Evolutionary conservation across 805 yeast species (phyloP), one percentile per base, ranked within the genome.

Genomic region (Candida maesae): DNA sequence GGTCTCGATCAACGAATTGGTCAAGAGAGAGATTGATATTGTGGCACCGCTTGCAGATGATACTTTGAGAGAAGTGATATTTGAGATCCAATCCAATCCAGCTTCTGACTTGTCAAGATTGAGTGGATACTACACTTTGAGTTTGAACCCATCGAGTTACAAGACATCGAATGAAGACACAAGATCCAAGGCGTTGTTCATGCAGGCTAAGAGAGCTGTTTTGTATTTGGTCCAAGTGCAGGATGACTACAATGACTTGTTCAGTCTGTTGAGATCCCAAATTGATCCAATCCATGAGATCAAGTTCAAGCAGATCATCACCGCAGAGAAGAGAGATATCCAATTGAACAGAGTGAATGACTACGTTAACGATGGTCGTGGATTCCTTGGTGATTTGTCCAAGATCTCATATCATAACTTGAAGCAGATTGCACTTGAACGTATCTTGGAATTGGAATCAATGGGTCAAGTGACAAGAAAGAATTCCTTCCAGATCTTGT

Each of bases 201-300:
- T 87, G 39, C 89, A 87, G 55, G 88, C 84, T 1, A 91, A 91
- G 59, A 69, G 95, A 47, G 83, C 89, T 50, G 65, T 90, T n/a
- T 64, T 84, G 13, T 88, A 88, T 56, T 78, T 91, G 54, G 78
- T 90, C 47, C 79, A 89, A 49, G 85, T 93, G 6, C 97, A 93
- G 66, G 71, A 67, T 35, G 75, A 76, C 12, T 80, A 80, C 19
- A 67, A 74, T 2, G 81, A 79, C 47, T 69, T 91, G 34, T 73
- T 82, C 40, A 91, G 84, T 37, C 63, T 87, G 39, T 61, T 88
- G 37, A 70, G 84, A 9, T 74, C 81, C 4, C 84, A 83, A 3
- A 86, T 85, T 23, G 67, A 70, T 27, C 76, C 81, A 0, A 70
- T 68, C 14, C 91, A 91, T 58, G 99, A 93, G 58, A 61, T 67